Conservation (phyloP, 2,329 filamentous ascomycete genomes). For the Davidsoniella virescens region DNA sequence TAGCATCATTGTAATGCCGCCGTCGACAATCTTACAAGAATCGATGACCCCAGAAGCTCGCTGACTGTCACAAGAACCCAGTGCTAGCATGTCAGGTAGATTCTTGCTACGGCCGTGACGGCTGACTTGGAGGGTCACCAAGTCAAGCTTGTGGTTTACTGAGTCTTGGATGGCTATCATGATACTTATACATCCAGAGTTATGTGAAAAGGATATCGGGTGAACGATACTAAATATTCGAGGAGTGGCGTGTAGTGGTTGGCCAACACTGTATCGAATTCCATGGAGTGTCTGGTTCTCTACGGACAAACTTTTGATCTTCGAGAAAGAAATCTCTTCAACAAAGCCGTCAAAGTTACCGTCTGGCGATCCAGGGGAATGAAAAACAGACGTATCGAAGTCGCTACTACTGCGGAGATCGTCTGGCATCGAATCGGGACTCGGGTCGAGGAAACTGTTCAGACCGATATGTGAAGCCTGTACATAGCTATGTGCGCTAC, state of each 20-base stretch:
- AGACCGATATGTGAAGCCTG: slow-evolving; percentile 34
- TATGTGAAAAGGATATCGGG: slow-evolving; percentile 38
- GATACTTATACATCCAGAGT: slow-evolving; percentile 36
- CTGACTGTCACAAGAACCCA: slow-evolving; percentile 29
- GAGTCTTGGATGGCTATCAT: slow-evolving; percentile 56
- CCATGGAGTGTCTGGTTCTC: slow-evolving; percentile 40
- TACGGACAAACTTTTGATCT: slow-evolving; percentile 50
- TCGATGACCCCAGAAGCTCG: slow-evolving; percentile 54
- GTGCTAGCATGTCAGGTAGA: slow-evolving; percentile 7
- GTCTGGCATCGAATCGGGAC: slow-evolving; percentile 53
- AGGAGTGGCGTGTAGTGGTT: background rate
- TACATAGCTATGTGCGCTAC: slow-evolving; percentile 31
- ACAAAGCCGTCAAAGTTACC: slow-evolving; percentile 50
- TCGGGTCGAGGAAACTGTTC: slow-evolving; percentile 50
- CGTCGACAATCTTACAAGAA: slow-evolving; percentile 55
- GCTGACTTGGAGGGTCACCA: slow-evolving; percentile 7
- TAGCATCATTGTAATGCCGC: slow-evolving; percentile 49
- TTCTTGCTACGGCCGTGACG: slow-evolving; percentile 2
- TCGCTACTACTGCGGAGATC: slow-evolving; percentile 45
- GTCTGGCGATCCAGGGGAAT: slow-evolving; percentile 44
- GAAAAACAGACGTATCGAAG: slow-evolving; percentile 42
- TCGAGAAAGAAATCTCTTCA: slow-evolving; percentile 56
- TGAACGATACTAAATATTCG: slow-evolving; percentile 53
- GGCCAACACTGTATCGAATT: slow-evolving; percentile 31
- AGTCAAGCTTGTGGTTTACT: slow-evolving; percentile 42